phyloP scores from a whole-genome alignment of 768 basidiomycete species.

The Mycena leptocephala region DNA sequence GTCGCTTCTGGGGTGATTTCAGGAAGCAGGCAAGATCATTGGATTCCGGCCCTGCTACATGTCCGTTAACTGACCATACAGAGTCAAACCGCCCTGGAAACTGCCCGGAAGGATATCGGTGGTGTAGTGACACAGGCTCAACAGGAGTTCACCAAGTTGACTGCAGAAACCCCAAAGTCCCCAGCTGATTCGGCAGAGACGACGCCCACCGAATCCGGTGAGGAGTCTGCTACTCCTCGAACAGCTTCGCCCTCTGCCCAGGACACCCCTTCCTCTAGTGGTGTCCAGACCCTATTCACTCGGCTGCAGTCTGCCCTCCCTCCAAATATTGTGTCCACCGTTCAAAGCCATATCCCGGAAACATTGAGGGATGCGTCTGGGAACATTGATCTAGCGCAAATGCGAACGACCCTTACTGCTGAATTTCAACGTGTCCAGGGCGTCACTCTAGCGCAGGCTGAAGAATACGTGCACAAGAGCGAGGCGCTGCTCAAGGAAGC shows the following conservation, averaged over 20 bases:
- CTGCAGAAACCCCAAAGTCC: constrained; percentile 51
- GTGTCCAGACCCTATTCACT: constrained; percentile 69
- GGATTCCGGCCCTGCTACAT: neutral
- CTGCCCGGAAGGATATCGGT: constrained; percentile 81
- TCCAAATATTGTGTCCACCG: constrained; percentile 78
- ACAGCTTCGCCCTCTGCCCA: constrained; percentile 44
- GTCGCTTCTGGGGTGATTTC: constrained; percentile 93
- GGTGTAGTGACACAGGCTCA: constrained; percentile 87
- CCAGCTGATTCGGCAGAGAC: constrained; percentile 11
- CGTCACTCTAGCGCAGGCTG: constrained; percentile 82
- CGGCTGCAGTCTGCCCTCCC: constrained; percentile 84
- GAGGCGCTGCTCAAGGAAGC: constrained; percentile 77
- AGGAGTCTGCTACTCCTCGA: constrained; percentile 43
- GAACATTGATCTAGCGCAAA: constrained; percentile 78
- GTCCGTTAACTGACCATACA: constrained; percentile 46
- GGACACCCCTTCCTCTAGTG: constrained; percentile 40
- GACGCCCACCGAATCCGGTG: constrained; percentile 38
- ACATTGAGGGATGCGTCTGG: constrained; percentile 74
- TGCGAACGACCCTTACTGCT: constrained; percentile 73
- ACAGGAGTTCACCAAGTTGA: constrained; percentile 78
- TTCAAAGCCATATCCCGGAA: constrained; percentile 80
- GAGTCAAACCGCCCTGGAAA: constrained; percentile 80
- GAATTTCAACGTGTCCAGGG: constrained; percentile 86
- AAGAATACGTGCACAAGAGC: constrained; percentile 88
- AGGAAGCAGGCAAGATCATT: constrained; percentile 81